Percentiles rank a stretch among this genome's conserved stretches.
Evolutionary conservation across 2,329 filamentous ascomycete species (phyloP).

Genomic region (Aspergillus sclerotialis): DNA sequence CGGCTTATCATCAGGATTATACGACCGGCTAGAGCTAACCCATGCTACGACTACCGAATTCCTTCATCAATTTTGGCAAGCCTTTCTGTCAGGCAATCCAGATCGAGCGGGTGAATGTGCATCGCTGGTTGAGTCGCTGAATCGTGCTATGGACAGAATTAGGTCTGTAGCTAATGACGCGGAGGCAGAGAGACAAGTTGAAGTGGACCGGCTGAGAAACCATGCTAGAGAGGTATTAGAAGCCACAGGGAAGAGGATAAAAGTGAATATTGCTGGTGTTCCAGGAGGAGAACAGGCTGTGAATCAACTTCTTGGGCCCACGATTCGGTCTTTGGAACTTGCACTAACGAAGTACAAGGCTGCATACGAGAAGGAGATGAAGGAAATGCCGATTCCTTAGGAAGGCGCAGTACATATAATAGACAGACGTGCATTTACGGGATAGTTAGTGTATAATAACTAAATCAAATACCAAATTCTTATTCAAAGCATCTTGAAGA

Average conservation of each 20-base stretch:
- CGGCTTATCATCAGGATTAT: constrained; percentile 45
- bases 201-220: constrained; percentile 59
- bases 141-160: constrained; percentile 70
- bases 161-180: constrained; percentile 73
- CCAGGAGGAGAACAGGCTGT: constrained; percentile 72
- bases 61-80: constrained; percentile 92
- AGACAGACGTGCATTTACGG: too few species aligned
- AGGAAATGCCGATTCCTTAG: constrained; percentile 15
- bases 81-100: constrained; percentile 81
- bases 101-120: constrained; percentile 73
- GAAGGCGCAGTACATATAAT: too few species aligned
- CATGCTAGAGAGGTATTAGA: constrained; percentile 65
- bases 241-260: constrained; percentile 65
- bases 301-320: constrained; percentile 67
- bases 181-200: constrained; percentile 63
- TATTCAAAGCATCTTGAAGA: too few species aligned
- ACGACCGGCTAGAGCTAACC: constrained; percentile 62
- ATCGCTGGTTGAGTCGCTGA: constrained; percentile 74
- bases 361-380: constrained; percentile 58
- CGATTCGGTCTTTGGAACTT: constrained; percentile 61
- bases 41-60: constrained; percentile 94
- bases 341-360: constrained; percentile 66
- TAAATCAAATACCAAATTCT: too few species aligned
- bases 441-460: too few species aligned
- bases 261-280: constrained; percentile 58